Evolutionary conservation across 805 yeast genomes (phyloP), one percentile per base, ranked within the genome.

Genomic region (Monosporozyma unispora): DNA sequence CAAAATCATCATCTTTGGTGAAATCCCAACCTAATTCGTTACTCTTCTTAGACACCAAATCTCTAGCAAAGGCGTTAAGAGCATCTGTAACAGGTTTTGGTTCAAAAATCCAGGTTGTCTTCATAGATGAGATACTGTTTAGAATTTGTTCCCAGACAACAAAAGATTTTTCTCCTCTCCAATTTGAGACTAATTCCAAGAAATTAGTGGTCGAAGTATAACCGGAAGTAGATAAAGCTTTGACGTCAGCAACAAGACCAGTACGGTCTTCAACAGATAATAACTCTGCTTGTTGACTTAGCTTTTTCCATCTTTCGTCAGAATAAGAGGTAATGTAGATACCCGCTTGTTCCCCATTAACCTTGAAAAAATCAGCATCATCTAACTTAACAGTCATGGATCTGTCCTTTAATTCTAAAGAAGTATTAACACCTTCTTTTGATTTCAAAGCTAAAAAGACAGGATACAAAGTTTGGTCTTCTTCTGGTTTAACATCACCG

Each of bases 241-340:
- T 79, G 18, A 86, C 86, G 68, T 86, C 95, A n/a, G 90, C 84
- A 45, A 85, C 84, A 57, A 84, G 74, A 41, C 90, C 91, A 49
- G 83, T 80, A 67, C 87, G 79, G 67, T 86, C 95, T 63, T 82
- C 86, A 47, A 82, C 84, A 10, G 87, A 74, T 57, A 86, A 74
- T 57, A 75, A 69, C 39, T 80, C 80, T 10, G 73, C 72, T 39
- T 74, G 75, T 52, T 76, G 62, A 48, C 87, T 87, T 57, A 85
- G 73, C 63, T 81, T 80, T 45, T 71, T 68, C 81, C 89, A 81
- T 64, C 90, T 80, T 45, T 76, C 81, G 41, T 80, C 74, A 14
- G 83, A 68, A 66, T 86, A 86, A 42, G 81, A 79, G 40, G 89
- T 83, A 57, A 90, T 76, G 67, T 80, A 86, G 49, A 86, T 78